These are phyloP conservation scores for Thymus mandschuricus DNA, from an alignment of 257 asterid genomes.

Conservation along the genomic window DNA sequence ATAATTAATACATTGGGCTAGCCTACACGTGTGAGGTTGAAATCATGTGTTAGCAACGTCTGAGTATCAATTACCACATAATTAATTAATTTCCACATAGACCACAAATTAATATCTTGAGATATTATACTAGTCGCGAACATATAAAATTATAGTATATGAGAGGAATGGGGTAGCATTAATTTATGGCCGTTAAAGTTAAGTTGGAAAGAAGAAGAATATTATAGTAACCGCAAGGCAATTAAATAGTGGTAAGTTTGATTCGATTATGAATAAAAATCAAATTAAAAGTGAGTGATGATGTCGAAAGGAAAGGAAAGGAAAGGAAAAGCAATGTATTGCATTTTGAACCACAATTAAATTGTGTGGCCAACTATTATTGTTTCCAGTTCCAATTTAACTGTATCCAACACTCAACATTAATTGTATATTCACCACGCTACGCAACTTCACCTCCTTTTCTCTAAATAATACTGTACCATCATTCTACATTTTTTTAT, in stretches of 20 bases:
- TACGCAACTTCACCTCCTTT: background rate
- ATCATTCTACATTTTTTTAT: too few relatives aligned
- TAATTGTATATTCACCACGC: background rate
- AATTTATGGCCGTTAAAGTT: background rate
- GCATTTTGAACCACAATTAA: conserved; percentile 29
- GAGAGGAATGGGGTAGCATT: background rate
- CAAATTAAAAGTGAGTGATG: conserved; percentile 17
- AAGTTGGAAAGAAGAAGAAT: background rate
- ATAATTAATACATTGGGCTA: background rate
- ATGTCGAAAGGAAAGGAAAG: background rate
- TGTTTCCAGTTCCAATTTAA: background rate
- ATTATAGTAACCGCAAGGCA: background rate
- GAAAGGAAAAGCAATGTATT: background rate
- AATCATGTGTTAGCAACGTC: background rate
- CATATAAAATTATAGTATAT: background rate
- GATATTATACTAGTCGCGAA: too few relatives aligned
- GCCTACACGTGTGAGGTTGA: conserved; percentile 28
- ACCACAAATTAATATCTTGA: background rate
- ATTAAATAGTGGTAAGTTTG: background rate
- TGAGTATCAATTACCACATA: background rate
- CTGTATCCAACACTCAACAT: background rate
- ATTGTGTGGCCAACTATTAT: conserved; percentile 30
- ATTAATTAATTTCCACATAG: background rate
- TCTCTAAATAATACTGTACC: too few relatives aligned
- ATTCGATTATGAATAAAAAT: background rate